A percentile compares a stretch with the other conserved stretches of the same genome.
These are phyloP conservation scores for Microcos paniculata DNA, from an alignment of 345 rosid species.

Conservation along the genomic window DNA sequence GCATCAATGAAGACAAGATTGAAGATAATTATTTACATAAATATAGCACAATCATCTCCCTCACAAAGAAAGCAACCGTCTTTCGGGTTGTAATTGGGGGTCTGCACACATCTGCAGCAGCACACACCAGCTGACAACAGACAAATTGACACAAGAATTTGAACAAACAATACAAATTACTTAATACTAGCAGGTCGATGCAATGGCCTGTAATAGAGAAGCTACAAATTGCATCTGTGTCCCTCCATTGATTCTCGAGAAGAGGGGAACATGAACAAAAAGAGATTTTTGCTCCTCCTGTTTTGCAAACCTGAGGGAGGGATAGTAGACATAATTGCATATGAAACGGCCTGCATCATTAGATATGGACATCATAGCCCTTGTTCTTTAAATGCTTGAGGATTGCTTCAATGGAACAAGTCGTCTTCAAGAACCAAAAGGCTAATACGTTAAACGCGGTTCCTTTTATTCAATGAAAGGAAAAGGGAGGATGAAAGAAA, in stretches of 20 bases:
- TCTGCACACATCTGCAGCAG: neutral
- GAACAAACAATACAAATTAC: neutral
- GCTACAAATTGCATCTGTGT: conserved; percentile 66
- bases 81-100: neutral
- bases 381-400: conserved; percentile 40
- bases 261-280: conserved; percentile 74
- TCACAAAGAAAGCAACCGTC: neutral
- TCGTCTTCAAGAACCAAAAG: conserved; percentile 40
- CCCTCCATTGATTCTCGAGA: conserved; percentile 62
- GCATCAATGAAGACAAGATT: too few relatives aligned
- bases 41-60: neutral
- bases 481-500: too few relatives aligned
- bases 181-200: conserved; percentile 46
- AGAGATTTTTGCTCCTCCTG: conserved; percentile 68
- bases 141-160: neutral
- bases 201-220: conserved; percentile 65
- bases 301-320: conserved; percentile 66
- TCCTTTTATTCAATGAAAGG: neutral
- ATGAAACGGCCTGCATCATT: conserved; percentile 71
- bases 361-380: conserved; percentile 54
- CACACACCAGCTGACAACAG: too few relatives aligned
- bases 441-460: conserved; percentile 13
- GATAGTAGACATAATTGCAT: conserved; percentile 80
- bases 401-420: conserved; percentile 46
- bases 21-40: neutral